Evolutionary conservation across 2,329 filamentous ascomycete species (phyloP), one percentile per base, ranked within the genome.

Genomic region (Venturia oleaginea): DNA sequence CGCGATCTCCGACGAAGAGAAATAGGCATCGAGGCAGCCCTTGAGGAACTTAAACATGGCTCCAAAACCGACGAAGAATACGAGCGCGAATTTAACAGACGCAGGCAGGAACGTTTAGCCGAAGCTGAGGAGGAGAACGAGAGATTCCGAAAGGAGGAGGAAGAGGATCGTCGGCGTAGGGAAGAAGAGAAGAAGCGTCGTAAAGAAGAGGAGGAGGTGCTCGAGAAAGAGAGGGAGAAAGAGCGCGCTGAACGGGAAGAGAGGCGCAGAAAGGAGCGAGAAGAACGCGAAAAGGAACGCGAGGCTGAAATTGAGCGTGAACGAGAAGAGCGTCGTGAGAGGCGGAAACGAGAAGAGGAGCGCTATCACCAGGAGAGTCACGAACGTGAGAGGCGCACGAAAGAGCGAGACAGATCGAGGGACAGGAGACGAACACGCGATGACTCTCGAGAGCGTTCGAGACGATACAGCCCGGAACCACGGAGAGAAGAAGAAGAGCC

Each of bases 41-140:
- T 81, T 34, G 83, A 84, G 24, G 90, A 93, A 72, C 78, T 84
- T 51, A 68, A 77, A 11, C 84, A 83, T 63, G 90, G 90, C 22
- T 79, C 83, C 59, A 92, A 90, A 74, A 89, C 86, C 0, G 89
- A 93, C 68, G 84, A 87, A 64, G 86, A 88, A 60, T 93, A 92
- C 73, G 86, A 84, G 1, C 81, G 81, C 59, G 88, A 91, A 66
- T 87, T 86, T 1, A 81, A 84, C 11, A 79, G 77, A 7, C 84
- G 86, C 61, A 79, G 83, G 40, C 79, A 81, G 10, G 83, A 86
- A 64, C 83, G 89, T 13, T 84, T 87, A 67, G 81, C 81, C 40
- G 78, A 86, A 11, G 81, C 86, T 64, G 83, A 86, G 59, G 84
- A 87, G 68, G 76, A 86, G 22, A 79, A 82, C 62, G 80, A 79